Base-by-base conservation (phyloP, 257 asterid species). In the Plantago major region DNA sequence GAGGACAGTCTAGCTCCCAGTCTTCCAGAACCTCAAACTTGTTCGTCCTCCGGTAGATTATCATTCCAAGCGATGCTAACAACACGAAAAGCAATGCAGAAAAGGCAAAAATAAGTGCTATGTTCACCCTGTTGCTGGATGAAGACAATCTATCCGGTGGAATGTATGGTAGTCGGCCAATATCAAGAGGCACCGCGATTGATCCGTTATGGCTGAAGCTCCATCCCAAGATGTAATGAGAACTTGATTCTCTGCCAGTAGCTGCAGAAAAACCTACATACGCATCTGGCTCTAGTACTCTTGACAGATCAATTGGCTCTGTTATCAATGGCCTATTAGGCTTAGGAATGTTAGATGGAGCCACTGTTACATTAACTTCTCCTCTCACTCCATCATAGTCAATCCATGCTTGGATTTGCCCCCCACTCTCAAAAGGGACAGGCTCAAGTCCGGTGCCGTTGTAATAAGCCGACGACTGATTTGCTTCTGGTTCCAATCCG, bases 211-310 rank as follows among this genome's bases (percentile, higher is more conserved):
- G 77, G 7, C 80, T 54, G 58, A 88, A 83, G 62, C 91, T 88
- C 94, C 96, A 88, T 38, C 96, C 96, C 28, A 88, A 83, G 63
- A 88, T 76, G 74, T 79, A 88, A 74, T 88, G 96, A 53, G 82
- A 69, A 77, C 94, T 88, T 1, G 80, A 60, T 48, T 67, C 54
- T 42, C 58, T 0, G 11, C 96, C 96, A 0, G 94, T 88, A 49
- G 96, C 79, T 3, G 91, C 89, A 1, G 96, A 85, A 70, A 88
- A 88, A 16, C 86, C 96, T 37, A 28, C 85, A 60, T 83, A 86
- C 88, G 70, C 75, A 16, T 14, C 44, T 14, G 75, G 62, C 30
- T 63, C 42, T 49, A 81, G 38, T 45, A 78, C 71, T 0, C 8
- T 0, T 0, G 88, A 70, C 60, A 81, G 51, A 42, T 86, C 75